Conservation (phyloP, 2,329 filamentous ascomycete genomes). For the Cryphonectria parasitica region DNA sequence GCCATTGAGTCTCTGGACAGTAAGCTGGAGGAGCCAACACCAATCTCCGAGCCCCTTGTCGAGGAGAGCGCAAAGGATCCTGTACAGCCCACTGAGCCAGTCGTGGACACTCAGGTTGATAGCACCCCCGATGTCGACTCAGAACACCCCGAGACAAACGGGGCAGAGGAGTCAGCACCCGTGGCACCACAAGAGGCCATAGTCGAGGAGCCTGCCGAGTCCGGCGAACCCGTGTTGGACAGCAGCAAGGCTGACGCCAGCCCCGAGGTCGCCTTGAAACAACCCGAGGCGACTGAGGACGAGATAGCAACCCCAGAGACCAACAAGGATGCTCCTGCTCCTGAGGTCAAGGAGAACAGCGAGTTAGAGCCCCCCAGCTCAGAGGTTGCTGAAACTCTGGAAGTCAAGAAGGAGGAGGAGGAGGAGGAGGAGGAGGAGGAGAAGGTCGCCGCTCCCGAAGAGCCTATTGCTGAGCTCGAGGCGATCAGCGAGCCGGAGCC, state of each 20-base stretch:
- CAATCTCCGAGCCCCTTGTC: constrained; percentile 3
- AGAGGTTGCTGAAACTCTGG: constrained; percentile 7
- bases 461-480: constrained; percentile 3
- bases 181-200: neutral
- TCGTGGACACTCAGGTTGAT: constrained; percentile 3
- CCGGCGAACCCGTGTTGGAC: constrained; percentile 3
- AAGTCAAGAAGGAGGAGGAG: constrained; percentile 10
- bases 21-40: constrained; percentile 9
- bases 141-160: neutral
- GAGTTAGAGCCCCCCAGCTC: neutral
- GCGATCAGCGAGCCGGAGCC: constrained; percentile 12
- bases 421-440: constrained; percentile 7
- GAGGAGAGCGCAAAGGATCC: constrained; percentile 17
- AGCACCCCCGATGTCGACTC: neutral
- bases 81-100: constrained; percentile 5
- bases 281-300: neutral
- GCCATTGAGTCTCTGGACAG: constrained; percentile 7
- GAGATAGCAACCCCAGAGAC: neutral
- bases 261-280: neutral
- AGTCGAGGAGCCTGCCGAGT: constrained; percentile 6
- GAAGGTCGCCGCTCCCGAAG: constrained; percentile 12
- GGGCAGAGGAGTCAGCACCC: neutral
- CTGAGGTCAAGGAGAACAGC: constrained; percentile 10
- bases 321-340: neutral
- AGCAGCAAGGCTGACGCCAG: neutral